Base-by-base conservation (phyloP, 2,329 filamentous ascomycete genomes). In the Ascomycota sp. region DNA sequence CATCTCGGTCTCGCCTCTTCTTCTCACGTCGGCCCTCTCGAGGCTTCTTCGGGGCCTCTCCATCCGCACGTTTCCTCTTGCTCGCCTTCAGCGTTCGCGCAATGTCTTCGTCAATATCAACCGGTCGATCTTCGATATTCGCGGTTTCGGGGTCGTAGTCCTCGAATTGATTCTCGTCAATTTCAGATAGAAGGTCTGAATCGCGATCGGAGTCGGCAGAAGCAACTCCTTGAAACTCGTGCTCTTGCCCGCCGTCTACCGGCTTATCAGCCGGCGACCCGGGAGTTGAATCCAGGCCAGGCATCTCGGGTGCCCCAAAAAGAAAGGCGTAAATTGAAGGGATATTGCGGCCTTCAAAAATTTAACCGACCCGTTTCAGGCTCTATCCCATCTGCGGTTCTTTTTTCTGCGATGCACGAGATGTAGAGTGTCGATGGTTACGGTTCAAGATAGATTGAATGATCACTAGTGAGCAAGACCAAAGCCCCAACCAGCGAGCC, bases 11-110 rank as follows among this genome's bases (percentile, higher is more conserved):
- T 28, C 65, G 44, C 21, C 51, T 55, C 47, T 75, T 72, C 52
- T 80, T 79, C 39, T 74, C 75, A 42, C 74, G 63, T 30, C 71
- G 63, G n/a, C 69, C 73, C 43, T 73, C 76, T 48, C 76, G 73
- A 31, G 79, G 76, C 55, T 82, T 89, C 52, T 77, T 80, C 26
- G 61, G 53, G 29, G 63, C 63, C 20, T 65, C 69, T 30, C 72
- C 72, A 22, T 67, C 75, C 7, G 60, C 45, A 33, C 79, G 66
- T 55, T 75, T 75, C 34, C 69, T 54, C 51, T 71, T 74, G n/a
- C 60, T 60, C 1, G 68, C 69, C 47, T 75, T 75, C 21, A 76
- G 50, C 3, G 68, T 71, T 33, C 63, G 62, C 6, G 69, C 68
- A 32, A 68, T 60, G 37, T 75, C 69, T 41, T 75, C 71, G 41